Evolutionary conservation across 129 eudicot species (phyloP).

Genomic region (Erigeron canadensis): DNA sequence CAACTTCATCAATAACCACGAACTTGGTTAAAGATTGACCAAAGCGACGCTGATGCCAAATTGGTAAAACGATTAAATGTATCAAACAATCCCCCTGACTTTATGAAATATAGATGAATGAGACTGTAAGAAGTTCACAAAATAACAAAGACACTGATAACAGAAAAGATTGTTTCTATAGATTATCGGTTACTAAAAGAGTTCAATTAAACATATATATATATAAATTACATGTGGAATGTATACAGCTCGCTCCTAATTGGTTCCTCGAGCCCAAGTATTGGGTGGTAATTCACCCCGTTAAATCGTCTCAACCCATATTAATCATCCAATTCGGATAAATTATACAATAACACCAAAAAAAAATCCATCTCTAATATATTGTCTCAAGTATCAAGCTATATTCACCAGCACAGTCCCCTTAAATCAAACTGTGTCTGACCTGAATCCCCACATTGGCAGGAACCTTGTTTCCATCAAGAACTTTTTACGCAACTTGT

Average conservation of each 20-base stretch:
- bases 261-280: slow-evolving; percentile 38
- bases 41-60: no score
- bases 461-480: slow-evolving; percentile 11
- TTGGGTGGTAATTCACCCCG: slow-evolving; percentile 27
- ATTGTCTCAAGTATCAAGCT: slow-evolving; percentile 24
- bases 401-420: slow-evolving; percentile 31
- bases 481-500: slow-evolving; percentile 44
- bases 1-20: no score
- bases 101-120: not conserved
- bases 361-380: slow-evolving; percentile 29
- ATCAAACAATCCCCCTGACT: no score
- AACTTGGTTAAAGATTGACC: no score
- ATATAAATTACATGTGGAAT: slow-evolving; percentile 33
- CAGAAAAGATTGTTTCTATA: no score
- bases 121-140: not conserved
- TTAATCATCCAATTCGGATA: slow-evolving; percentile 36
- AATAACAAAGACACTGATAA: not conserved
- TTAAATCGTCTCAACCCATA: slow-evolving; percentile 22
- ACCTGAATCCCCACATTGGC: slow-evolving; percentile 24
- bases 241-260: slow-evolving; percentile 37
- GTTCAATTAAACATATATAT: slow-evolving; percentile 30
- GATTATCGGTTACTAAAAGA: slow-evolving; percentile 3
- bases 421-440: not conserved
- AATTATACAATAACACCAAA: slow-evolving; percentile 34
- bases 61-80: no score